Evolutionary conservation across 306 rosid species (phyloP).

Genomic region (Cicer bijugum): DNA sequence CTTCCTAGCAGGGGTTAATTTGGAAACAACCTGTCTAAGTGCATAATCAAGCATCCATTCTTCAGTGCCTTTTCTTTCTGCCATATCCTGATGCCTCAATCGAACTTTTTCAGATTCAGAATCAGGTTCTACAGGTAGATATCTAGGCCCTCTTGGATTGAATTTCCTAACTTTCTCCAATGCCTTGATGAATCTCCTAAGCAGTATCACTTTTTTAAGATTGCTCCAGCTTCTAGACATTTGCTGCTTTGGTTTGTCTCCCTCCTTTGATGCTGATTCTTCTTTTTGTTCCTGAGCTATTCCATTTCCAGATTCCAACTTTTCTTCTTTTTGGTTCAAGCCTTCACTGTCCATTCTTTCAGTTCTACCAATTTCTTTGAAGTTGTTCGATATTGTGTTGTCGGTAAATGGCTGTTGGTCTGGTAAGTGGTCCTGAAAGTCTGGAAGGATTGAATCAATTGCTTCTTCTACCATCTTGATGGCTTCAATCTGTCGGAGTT

Average conservation of each 20-base stretch:
- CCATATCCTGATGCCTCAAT: constrained; percentile 70
- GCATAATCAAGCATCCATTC: constrained; percentile 99
- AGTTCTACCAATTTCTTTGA: constrained; percentile 31
- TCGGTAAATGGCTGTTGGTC: constrained; percentile 42
- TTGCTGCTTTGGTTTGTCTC: constrained; percentile 50
- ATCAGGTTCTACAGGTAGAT: constrained; percentile 59
- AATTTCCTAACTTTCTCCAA: constrained; percentile 70
- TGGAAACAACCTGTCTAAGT: constrained; percentile 76
- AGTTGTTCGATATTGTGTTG: constrained; percentile 39
- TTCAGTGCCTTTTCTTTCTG: constrained; percentile 73
- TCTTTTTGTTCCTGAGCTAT: constrained; percentile 39
- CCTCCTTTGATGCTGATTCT: constrained; percentile 44
- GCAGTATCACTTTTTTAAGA: constrained; percentile 77
- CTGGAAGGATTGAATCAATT: constrained; percentile 82
- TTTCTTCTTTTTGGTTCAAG: constrained; percentile 42
- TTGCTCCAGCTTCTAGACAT: constrained; percentile 76
- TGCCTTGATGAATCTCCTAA: constrained; percentile 85
- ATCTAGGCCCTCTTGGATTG: constrained; percentile 62
- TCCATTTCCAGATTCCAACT: constrained; percentile 35
- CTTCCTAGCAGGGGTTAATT: constrained; percentile 82
- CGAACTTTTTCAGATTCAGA: constrained; percentile 67
- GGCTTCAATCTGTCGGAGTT: constrained; percentile 71
- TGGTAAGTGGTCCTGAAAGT: constrained; percentile 52
- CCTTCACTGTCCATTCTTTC: constrained; percentile 30
- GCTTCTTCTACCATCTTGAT: constrained; percentile 90